Conservation (phyloP, 192 early-diverging fungal species). For the Coemansia nantahalensis region DNA sequence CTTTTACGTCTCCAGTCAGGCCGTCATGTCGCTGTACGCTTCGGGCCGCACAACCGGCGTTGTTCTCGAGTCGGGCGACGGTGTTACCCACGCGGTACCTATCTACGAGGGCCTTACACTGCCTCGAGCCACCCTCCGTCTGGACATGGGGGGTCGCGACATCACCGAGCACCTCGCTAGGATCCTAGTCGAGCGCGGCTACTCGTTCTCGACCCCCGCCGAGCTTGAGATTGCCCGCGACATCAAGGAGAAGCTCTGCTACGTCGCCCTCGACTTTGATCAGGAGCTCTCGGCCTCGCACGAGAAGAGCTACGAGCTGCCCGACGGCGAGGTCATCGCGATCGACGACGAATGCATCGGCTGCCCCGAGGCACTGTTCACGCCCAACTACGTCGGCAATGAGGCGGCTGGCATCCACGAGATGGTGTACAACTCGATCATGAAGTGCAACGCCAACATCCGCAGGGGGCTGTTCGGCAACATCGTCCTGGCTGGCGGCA, state of each 20-base stretch:
- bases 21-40: conserved; percentile 94
- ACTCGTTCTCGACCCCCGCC: conserved; percentile 92
- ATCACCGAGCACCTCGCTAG: conserved; percentile 94
- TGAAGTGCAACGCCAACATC: too few relatives aligned
- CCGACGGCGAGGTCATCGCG: too few relatives aligned
- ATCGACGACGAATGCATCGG: too few relatives aligned
- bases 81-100: conserved; percentile 96
- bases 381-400: too few relatives aligned
- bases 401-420: too few relatives aligned
- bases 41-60: conserved; percentile 98
- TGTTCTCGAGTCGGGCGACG: conserved; percentile 97
- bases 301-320: too few relatives aligned
- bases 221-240: conserved; percentile 99
- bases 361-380: too few relatives aligned
- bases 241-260: conserved; percentile 99
- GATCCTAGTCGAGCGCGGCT: conserved; percentile 94
- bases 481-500: too few relatives aligned
- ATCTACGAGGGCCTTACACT: conserved; percentile 98
- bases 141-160: conserved; percentile 96
- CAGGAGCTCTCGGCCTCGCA: too few relatives aligned
- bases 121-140: conserved; percentile 94
- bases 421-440: conserved; percentile 88
- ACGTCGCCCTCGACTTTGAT: conserved; percentile 97
- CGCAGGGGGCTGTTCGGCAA: too few relatives aligned
- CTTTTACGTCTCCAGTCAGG: conserved; percentile 97